phyloP scores from a whole-genome alignment of 257 asterid species.

The Capsicum chinense region DNA sequence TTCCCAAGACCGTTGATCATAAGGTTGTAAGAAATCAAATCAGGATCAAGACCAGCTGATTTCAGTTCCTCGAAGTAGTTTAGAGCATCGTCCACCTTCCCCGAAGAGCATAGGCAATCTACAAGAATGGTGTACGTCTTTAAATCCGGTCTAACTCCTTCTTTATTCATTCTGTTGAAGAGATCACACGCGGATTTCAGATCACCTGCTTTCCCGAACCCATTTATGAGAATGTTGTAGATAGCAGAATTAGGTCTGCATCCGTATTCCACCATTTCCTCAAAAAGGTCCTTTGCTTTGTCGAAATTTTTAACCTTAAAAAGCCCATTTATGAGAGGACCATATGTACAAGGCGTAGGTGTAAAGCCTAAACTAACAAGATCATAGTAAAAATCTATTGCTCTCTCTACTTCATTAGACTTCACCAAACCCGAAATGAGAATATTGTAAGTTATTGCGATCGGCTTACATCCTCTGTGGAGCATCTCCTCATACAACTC shows the following conservation, averaged over 20 bases:
- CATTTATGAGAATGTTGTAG: slow-evolving; percentile 88
- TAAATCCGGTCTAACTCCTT: slow-evolving; percentile 88
- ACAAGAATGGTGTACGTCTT: slow-evolving; percentile 85
- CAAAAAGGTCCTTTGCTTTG: slow-evolving; percentile 68
- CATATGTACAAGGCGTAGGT: slow-evolving; percentile 94
- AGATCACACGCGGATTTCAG: slow-evolving; percentile 63
- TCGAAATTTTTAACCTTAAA: slow-evolving; percentile 66
- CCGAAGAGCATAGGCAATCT: slow-evolving; percentile 69
- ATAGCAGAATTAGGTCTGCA: slow-evolving; percentile 86
- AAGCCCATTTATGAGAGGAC: slow-evolving; percentile 91
- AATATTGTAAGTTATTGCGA: slow-evolving; percentile 74
- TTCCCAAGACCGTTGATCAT: slow-evolving; percentile 83
- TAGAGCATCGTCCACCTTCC: slow-evolving; percentile 69
- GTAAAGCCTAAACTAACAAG: slow-evolving; percentile 79
- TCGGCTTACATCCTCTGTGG: slow-evolving; percentile 66
- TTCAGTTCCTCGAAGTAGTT: slow-evolving; percentile 75
- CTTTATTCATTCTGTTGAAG: slow-evolving; percentile 79
- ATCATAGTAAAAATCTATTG: slow-evolving; percentile 74
- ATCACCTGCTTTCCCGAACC: slow-evolving; percentile 87
- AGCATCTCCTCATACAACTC: slow-evolving; percentile 77
- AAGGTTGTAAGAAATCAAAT: slow-evolving; percentile 78
- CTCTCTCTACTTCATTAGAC: slow-evolving; percentile 67
- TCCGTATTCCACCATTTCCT: slow-evolving; percentile 76
- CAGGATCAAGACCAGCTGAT: slow-evolving; percentile 86
- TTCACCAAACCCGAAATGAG: slow-evolving; percentile 85